Evolutionary conservation across 2,329 filamentous ascomycete genomes (phyloP).

Genomic region (Pseudogymnoascus sp.): DNA sequence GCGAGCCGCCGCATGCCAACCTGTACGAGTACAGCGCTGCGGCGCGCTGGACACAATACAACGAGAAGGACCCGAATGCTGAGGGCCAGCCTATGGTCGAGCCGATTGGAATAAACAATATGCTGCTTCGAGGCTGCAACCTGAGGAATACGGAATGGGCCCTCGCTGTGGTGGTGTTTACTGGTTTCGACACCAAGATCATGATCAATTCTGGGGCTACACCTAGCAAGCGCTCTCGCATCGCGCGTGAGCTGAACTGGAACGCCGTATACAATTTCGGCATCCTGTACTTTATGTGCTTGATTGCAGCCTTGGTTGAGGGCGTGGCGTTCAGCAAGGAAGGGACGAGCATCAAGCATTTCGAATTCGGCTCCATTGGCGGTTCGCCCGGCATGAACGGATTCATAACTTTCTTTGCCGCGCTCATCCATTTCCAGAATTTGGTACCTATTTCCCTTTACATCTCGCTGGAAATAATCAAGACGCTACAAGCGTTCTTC

Average conservation of each 20-base stretch:
- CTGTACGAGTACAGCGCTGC: conserved; percentile 92
- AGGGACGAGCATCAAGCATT: conserved; percentile 68
- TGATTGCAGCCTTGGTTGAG: conserved; percentile 77
- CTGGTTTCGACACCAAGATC: conserved; percentile 94
- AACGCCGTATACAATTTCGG: conserved; percentile 96
- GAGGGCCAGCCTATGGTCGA: conserved; percentile 78
- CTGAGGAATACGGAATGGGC: conserved; percentile 95
- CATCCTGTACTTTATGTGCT: conserved; percentile 81
- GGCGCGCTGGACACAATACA: conserved; percentile 74
- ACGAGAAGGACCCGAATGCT: conserved; percentile 54
- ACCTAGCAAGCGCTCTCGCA: conserved; percentile 84
- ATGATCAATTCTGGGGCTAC: conserved; percentile 98
- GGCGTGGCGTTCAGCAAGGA: conserved; percentile 72
- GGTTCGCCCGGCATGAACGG: conserved; percentile 69
- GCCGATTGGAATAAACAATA: conserved; percentile 88
- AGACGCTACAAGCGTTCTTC: conserved; percentile 88
- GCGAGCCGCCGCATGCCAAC: conserved; percentile 85
- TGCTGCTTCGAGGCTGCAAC: conserved; percentile 87
- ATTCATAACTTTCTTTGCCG: conserved; percentile 95
- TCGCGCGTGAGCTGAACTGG: conserved; percentile 91
- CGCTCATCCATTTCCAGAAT: conserved; percentile 92
- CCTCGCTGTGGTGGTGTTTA: conserved; percentile 86
- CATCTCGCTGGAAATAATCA: conserved; percentile 93
- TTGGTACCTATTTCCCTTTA: conserved; percentile 97
- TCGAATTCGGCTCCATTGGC: conserved; percentile 81